phyloP scores from a whole-genome alignment of 1,284 basidiomycete species.

The Ustilago tritici region DNA sequence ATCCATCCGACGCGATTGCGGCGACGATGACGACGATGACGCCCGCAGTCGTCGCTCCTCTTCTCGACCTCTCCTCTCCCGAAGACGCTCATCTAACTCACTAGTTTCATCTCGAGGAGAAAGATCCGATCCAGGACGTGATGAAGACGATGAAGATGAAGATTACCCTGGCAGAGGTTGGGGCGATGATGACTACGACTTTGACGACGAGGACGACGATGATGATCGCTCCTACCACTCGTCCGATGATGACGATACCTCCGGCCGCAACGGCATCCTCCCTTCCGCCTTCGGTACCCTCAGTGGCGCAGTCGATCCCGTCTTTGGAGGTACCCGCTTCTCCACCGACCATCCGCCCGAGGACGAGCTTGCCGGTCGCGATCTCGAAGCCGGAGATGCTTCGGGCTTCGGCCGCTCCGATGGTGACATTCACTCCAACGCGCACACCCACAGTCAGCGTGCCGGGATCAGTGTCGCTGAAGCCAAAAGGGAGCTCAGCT shows the following conservation, averaged over 20 bases:
- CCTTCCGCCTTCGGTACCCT: conserved; percentile 65
- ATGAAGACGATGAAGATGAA: conserved; percentile 48
- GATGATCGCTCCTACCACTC: conserved; percentile 47
- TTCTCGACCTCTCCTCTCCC: conserved; percentile 50
- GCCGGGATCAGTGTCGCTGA: conserved; percentile 7
- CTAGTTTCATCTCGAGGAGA: conserved; percentile 42
- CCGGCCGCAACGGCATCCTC: conserved; percentile 55
- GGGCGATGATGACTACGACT: conserved; percentile 57
- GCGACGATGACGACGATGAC: conserved; percentile 53
- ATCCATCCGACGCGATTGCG: conserved; percentile 55
- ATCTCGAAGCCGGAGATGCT: conserved; percentile 36
- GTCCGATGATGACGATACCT: conserved; percentile 59
- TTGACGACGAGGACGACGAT: conserved; percentile 53
- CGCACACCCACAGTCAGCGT: conserved; percentile 8
- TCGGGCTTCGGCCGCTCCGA: conserved; percentile 48
- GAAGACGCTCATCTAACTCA: conserved; percentile 46
- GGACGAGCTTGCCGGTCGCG: conserved; percentile 55
- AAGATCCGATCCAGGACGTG: conserved; percentile 33
- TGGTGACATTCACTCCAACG: conserved; percentile 26
- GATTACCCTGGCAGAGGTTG: conserved; percentile 38
- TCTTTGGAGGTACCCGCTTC: conserved; percentile 65
- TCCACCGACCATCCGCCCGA: conserved; percentile 57
- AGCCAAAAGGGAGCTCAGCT: conserved; percentile 46
- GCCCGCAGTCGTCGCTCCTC: conserved; percentile 48
- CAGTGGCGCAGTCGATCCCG: conserved; percentile 60